Evolutionary conservation across 345 rosid genomes (phyloP), one percentile per base, ranked within the genome.

Genomic region (Sisymbrium irio): DNA sequence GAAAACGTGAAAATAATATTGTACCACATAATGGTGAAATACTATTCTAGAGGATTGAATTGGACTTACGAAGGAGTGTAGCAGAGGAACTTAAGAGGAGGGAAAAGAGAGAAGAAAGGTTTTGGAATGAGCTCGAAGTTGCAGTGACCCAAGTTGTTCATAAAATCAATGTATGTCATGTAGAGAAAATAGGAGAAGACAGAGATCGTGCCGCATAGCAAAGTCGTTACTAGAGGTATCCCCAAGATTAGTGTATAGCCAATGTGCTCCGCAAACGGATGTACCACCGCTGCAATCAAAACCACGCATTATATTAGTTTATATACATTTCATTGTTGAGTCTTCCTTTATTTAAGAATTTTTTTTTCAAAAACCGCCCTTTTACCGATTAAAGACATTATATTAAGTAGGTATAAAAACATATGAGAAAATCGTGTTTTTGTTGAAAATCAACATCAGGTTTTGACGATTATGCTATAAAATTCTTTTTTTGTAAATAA

Each of bases 111-210:
- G 83, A 93, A 93, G 61, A 87, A n/a, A 40, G 71, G 62, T 12
- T 32, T 78, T 0, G 97, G 97, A 60, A 90, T 67, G 83, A 90
- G 47, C 83, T 93, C 98, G 49, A 89, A 87, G 70, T 93, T 93
- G 84, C 97, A 89, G 54, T 93, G 97, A 3, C 98, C 98, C 90
- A 93, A 75, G 61, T 93, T 85, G 83, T 88, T 93, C 97, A 93
- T 93, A 10, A 82, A 74, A 60, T 92, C 95, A 1, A 90, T n/a
- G 79, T 67, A 90, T 19, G 83, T 71, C 13, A 87, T 0, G 72
- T 93, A 93, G n/a, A 47, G 54, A 2, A 41, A 4, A 0, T 49
- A 0, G 20, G 80, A 47, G 12, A 19, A 30, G 0, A 81, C 33
- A 2, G 93, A 90, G 8, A 59, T 61, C 0, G 80, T 82, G 20